Evolutionary conservation across 257 asterid species (phyloP).

Genomic region (Cinchona pubescens): DNA sequence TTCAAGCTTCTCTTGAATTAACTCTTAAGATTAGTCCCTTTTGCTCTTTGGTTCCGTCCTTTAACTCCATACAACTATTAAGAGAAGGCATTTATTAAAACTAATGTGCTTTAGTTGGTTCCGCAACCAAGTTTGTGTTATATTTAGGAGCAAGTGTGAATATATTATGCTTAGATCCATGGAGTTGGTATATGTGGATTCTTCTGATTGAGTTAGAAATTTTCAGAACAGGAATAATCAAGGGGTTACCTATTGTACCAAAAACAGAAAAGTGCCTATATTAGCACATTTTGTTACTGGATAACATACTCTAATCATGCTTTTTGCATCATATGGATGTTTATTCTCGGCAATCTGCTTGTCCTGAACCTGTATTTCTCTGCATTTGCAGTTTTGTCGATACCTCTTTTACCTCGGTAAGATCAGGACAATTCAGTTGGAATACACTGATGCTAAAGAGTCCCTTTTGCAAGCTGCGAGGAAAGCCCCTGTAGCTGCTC

Average conservation of each 20-base stretch:
- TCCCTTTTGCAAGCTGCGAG: conserved; percentile 94
- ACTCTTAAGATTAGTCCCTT: no score
- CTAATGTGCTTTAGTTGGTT: no score
- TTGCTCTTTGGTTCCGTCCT: no score
- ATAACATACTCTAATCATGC: neutral
- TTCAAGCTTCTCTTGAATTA: no score
- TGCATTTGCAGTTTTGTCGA: conserved; percentile 66
- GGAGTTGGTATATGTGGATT: no score
- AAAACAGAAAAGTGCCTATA: neutral
- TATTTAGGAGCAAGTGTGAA: no score
- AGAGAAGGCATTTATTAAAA: no score
- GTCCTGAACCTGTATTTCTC: conserved; percentile 12
- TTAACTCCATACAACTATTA: no score
- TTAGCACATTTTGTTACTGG: neutral
- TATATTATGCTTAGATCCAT: no score
- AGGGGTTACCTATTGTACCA: neutral
- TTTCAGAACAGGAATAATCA: neutral
- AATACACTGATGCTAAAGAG: conserved; percentile 95
- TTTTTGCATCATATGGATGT: neutral
- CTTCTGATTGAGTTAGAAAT: neutral
- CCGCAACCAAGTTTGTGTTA: no score
- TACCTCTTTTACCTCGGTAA: conserved; percentile 93
- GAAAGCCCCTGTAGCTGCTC: conserved; percentile 88
- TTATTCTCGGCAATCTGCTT: neutral
- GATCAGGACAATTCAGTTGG: conserved; percentile 91